Evolutionary conservation across 768 basidiomycete genomes (phyloP).

Genomic region (Podaxis carcinomalis): DNA sequence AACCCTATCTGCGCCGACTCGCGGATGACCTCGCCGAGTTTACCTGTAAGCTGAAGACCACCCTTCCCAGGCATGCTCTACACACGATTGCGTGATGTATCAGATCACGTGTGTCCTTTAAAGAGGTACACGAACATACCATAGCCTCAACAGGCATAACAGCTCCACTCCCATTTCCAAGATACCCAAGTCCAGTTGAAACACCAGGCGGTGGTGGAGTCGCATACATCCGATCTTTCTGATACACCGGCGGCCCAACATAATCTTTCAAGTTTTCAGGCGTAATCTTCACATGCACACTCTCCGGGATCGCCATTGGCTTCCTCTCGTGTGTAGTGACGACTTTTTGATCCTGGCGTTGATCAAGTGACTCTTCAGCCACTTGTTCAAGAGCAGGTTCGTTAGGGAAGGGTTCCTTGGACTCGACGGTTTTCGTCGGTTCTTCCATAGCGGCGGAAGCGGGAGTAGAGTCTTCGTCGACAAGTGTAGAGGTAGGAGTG

Average conservation of each 20-base stretch:
- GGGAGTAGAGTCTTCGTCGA: neutral
- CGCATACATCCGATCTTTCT: constrained; percentile 89
- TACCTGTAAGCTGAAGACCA: constrained; percentile 87
- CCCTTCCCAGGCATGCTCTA: constrained; percentile 98
- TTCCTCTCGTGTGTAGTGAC: constrained; percentile 78
- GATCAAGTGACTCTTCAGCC: constrained; percentile 13
- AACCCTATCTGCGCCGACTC: constrained; percentile 95
- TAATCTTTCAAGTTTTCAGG: constrained; percentile 92
- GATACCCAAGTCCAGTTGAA: constrained; percentile 90
- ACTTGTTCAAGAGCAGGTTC: constrained; percentile 23
- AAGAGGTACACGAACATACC: constrained; percentile 38
- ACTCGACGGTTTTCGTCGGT: constrained; percentile 36
- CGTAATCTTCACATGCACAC: constrained; percentile 77
- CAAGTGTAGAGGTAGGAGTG: constrained; percentile 14
- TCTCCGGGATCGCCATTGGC: constrained; percentile 76
- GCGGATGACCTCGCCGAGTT: constrained; percentile 96
- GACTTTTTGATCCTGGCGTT: constrained; percentile 17
- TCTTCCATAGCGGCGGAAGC: neutral
- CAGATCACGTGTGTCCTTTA: too few relatives aligned
- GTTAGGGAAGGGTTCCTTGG: constrained; percentile 43
- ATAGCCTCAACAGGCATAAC: constrained; percentile 97
- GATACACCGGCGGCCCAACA: constrained; percentile 93
- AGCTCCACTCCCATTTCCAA: constrained; percentile 93
- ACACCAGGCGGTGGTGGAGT: constrained; percentile 85
- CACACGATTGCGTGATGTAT: neutral